These are phyloP conservation scores for Clavispora santaluciae DNA, from an alignment of 805 yeast species.

Conservation along the genomic window DNA sequence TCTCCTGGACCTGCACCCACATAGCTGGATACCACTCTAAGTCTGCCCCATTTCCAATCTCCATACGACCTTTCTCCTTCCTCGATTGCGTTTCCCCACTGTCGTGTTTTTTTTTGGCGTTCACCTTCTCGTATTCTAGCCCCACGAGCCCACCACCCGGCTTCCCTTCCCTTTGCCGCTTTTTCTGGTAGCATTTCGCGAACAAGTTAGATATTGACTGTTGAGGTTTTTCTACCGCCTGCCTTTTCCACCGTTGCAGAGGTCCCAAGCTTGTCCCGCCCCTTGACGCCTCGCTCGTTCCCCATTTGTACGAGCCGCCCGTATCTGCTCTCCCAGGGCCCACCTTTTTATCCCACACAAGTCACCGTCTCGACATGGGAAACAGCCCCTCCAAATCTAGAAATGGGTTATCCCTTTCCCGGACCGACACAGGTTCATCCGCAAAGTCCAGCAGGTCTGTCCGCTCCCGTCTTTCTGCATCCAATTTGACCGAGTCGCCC, in stretches of 20 bases:
- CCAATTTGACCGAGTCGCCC: constrained; percentile 24
- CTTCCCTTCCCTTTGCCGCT: background rate
- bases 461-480: constrained; percentile 30
- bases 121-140: too few relatives aligned
- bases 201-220: too few relatives aligned
- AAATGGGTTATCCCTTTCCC: constrained; percentile 42
- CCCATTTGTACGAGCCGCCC: background rate
- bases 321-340: background rate
- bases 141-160: background rate
- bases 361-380: constrained; percentile 36
- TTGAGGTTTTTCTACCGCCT: too few relatives aligned
- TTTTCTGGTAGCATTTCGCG: too few relatives aligned
- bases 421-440: constrained; percentile 53
- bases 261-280: background rate
- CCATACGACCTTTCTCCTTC: background rate
- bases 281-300: background rate
- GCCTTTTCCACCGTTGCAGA: too few relatives aligned
- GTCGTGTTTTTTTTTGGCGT: background rate
- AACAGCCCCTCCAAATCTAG: constrained; percentile 45
- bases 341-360: background rate
- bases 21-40: background rate
- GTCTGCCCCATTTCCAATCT: background rate
- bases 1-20: background rate
- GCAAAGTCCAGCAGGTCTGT: constrained; percentile 45
- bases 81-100: background rate